A percentile compares a stretch with the other conserved stretches of the same genome.
These are phyloP conservation scores for Pseudoscleropodium purum DNA, from an alignment of 225 moss, liverwort and hornwort species.

Conservation along the genomic window DNA sequence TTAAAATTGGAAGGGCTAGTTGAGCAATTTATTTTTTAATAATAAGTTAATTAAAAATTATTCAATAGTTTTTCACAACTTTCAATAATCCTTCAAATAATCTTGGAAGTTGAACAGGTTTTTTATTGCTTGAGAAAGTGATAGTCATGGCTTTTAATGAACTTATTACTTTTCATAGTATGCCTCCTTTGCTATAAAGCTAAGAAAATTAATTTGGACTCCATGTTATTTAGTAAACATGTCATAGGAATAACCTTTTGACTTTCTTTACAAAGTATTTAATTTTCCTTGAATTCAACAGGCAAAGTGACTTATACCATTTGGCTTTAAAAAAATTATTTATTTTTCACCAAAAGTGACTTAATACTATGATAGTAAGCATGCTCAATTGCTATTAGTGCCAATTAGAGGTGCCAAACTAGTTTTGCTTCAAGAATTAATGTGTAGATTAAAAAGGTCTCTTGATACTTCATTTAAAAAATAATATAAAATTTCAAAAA, in stretches of 20 bases:
- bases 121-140: no score
- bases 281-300: background rate
- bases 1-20: background rate
- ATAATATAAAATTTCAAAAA: background rate
- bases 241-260: background rate
- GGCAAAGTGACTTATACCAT: background rate
- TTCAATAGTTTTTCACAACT: background rate
- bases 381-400: background rate
- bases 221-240: accelerated
- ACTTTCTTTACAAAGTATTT: background rate
- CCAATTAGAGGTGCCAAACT: background rate
- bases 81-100: no score
- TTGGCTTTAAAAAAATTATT: background rate
- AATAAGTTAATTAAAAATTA: background rate
- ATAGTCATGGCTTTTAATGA: no score
- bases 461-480: background rate
- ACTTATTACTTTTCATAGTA: no score
- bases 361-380: background rate
- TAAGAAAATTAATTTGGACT: background rate
- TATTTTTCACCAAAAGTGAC: background rate
- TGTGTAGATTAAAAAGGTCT: background rate
- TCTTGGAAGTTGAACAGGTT: no score
- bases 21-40: no score
- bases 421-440: background rate
- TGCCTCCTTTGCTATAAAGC: background rate